Evolutionary conservation across 768 basidiomycete species (phyloP).

Genomic region (Amanita polypyramis): DNA sequence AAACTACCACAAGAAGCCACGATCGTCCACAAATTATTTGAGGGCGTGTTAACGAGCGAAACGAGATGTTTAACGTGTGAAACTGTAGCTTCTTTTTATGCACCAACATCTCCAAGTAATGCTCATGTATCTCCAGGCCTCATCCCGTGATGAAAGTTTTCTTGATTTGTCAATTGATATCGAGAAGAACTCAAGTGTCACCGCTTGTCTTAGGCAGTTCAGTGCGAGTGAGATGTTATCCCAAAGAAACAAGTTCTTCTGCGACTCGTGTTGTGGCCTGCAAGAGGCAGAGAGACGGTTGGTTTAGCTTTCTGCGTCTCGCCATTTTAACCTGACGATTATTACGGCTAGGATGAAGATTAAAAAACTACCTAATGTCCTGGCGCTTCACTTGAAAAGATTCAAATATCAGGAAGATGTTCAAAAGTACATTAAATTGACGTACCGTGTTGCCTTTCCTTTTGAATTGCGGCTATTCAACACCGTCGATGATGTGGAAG

Average conservation of each 20-base stretch:
- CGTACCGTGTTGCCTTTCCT: conserved; percentile 95
- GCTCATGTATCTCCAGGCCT: conserved; percentile 40
- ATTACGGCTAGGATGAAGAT: conserved; percentile 84
- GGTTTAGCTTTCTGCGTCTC: conserved; percentile 15
- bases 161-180: conserved; percentile 99
- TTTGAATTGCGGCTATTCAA: conserved; percentile 93
- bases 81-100: conserved; percentile 43
- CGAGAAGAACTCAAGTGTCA: conserved; percentile 94
- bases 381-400: conserved; percentile 92
- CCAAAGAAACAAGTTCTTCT: conserved; percentile 97
- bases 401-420: conserved; percentile 98
- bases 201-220: conserved; percentile 92
- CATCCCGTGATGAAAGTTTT: conserved; percentile 92
- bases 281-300: conserved; percentile 98
- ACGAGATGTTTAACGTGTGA: conserved; percentile 97
- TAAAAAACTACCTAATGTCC: conserved; percentile 89
- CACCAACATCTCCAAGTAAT: conserved; percentile 7
- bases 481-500: conserved; percentile 85
- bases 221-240: conserved; percentile 98
- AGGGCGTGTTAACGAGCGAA: conserved; percentile 91
- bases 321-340: conserved; percentile 7
- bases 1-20: conserved; percentile 46
- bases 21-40: conserved; percentile 86
- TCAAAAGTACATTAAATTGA: conserved; percentile 85
- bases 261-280: conserved; percentile 91